Evolutionary conservation across 2,329 filamentous ascomycete genomes (phyloP).

Genomic region (Aspergillus vadensis): DNA sequence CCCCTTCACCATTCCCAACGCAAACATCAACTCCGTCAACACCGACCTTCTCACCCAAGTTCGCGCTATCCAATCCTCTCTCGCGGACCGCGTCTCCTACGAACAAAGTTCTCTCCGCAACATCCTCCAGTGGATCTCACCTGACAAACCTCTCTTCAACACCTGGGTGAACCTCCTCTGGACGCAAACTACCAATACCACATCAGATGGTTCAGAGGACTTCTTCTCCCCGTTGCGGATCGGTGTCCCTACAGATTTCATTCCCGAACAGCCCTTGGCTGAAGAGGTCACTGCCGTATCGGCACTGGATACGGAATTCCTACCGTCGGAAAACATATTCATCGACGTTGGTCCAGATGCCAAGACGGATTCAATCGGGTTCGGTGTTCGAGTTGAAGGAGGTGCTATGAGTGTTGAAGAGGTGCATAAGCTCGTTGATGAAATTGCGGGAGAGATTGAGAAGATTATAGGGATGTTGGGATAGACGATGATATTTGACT

Average conservation of each 20-base stretch:
- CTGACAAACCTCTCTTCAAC: slow-evolving; percentile 29
- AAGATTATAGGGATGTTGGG: slow-evolving; percentile 8
- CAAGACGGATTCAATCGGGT: slow-evolving; percentile 28
- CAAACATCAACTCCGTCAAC: not conserved
- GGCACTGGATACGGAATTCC: slow-evolving; percentile 26
- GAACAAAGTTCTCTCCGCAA: slow-evolving; percentile 34
- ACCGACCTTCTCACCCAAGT: slow-evolving; percentile 15
- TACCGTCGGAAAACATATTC: slow-evolving; percentile 27
- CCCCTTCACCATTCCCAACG: slow-evolving; percentile 27
- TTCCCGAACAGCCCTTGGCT: slow-evolving; percentile 19
- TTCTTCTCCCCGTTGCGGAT: slow-evolving; percentile 28
- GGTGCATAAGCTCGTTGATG: slow-evolving; percentile 20
- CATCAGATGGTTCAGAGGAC: slow-evolving; percentile 1
- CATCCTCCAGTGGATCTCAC: slow-evolving; percentile 23
- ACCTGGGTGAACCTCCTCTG: slow-evolving; percentile 38
- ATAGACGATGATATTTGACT: not conserved
- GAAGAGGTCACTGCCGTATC: slow-evolving; percentile 22
- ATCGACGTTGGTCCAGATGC: slow-evolving; percentile 32
- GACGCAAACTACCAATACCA: slow-evolving; percentile 21
- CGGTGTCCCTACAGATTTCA: slow-evolving; percentile 31
- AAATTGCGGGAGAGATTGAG: slow-evolving; percentile 26
- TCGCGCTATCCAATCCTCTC: slow-evolving; percentile 23
- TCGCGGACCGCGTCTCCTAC: slow-evolving; percentile 30
- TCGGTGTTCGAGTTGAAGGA: slow-evolving; percentile 32
- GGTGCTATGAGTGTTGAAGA: slow-evolving; percentile 21